Base-by-base conservation (phyloP, 495 filamentous ascomycete genomes). In the Achaetomiella virescens region DNA sequence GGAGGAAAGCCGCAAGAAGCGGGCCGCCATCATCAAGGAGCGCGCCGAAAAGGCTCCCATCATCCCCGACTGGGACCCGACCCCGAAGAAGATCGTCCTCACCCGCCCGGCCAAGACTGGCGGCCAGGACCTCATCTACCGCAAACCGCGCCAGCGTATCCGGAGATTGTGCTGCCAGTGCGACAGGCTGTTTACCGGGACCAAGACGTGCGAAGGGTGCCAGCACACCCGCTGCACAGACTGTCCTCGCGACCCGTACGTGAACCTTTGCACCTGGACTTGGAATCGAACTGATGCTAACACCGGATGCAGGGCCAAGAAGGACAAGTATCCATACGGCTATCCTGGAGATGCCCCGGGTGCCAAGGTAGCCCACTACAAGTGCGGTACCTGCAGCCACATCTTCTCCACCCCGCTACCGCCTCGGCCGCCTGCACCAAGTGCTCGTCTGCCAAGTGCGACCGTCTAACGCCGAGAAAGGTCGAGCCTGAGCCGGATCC, bases 201-300 rank as follows among this genome's bases (percentile, higher is more conserved):
- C 17, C 49, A 73, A 73, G 64, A 74, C 75, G 14, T 96, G 91
- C 66, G 70, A 73, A 2, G 75, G 72, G 40, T 96, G 91, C 66
- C 72, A 75, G 17, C 91, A 97, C 73, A 65, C 77, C 40, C 86
- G 90, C 31, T 96, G 92, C 77, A 87, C 82, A 44, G 84, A 81
- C 52, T 96, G 91, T 67, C 90, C 88, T 31, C 68, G 90, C 38
- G 84, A 89, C 55, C 89, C 90, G 86, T 90, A 83, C 69, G 87
- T 84, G 17, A 25, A 25, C 45, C 33, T 35, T 57, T 57, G 62
- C 57, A 54, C 29, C 20, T 25, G n/a, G 42, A 24, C 0, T 25
- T 21, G 4, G 2, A 8, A 2, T n/a, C n/a, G 18, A 14, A 1
- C 10, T 14, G 25, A 57, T 29, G 40, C 67, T 74, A 63, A 75